Evolutionary conservation across 23 red algal species (phyloP).

Genomic region (Pyropia haitanensis): DNA sequence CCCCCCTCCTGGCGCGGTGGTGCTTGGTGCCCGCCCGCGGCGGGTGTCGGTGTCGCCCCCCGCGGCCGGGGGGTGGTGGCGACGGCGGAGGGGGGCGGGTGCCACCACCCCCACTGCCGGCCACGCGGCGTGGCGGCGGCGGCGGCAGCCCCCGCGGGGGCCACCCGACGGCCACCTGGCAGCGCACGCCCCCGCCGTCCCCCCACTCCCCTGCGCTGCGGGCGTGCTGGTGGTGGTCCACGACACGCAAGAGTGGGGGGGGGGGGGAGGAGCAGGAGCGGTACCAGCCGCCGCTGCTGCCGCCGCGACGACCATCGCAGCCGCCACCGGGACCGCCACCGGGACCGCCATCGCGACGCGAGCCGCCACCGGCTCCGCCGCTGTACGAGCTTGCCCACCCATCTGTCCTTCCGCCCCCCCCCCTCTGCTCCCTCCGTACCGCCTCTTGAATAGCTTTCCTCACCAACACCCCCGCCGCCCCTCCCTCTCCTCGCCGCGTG

Average conservation of each 20-base stretch:
- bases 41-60: no score
- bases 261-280: no score
- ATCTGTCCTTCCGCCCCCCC: background rate
- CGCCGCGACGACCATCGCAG: no score
- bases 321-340: no score
- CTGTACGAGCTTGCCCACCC: background rate
- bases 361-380: background rate
- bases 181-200: background rate
- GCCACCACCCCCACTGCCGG: background rate
- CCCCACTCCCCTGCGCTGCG: background rate
- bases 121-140: conserved; percentile 2
- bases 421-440: conserved; percentile 1
- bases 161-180: conserved; percentile 10
- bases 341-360: background rate
- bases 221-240: no score
- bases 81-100: no score
- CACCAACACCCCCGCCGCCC: background rate
- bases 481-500: conserved; percentile 1
- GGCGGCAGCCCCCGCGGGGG: conserved; percentile 19
- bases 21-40: no score
- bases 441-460: background rate
- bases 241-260: no score
- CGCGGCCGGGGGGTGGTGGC: no score
- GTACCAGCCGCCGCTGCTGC: no score
- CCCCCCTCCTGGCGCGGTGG: no score